Conservation (phyloP, 1,139 yeast species). For the Spathaspora sp. region DNA sequence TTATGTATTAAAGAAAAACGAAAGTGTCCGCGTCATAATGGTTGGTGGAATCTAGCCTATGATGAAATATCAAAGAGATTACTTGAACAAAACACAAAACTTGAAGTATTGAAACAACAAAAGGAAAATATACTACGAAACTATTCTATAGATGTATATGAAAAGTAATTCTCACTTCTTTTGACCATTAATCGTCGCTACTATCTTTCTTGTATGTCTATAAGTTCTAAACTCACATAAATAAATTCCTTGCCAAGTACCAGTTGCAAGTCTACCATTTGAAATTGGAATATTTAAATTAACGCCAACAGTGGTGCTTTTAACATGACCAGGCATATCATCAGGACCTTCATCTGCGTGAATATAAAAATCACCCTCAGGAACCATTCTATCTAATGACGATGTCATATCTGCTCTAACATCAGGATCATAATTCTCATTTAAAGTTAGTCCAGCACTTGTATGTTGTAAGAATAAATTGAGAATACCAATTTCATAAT, state of each 20-base stretch:
- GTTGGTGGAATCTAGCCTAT: slow-evolving; percentile 59
- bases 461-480: slow-evolving; percentile 76
- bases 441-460: slow-evolving; percentile 71
- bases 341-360: slow-evolving; percentile 80
- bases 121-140: slow-evolving; percentile 26
- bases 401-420: slow-evolving; percentile 68
- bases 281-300: slow-evolving; percentile 65
- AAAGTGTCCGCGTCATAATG: slow-evolving; percentile 64
- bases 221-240: slow-evolving; percentile 69
- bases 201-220: slow-evolving; percentile 61
- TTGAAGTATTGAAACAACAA: slow-evolving; percentile 23
- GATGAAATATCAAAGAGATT: slow-evolving; percentile 43
- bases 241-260: slow-evolving; percentile 87
- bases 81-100: slow-evolving; percentile 23
- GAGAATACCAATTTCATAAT: slow-evolving; percentile 62
- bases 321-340: slow-evolving; percentile 82
- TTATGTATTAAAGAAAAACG: slow-evolving; percentile 63
- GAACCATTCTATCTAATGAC: slow-evolving; percentile 64
- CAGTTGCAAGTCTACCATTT: slow-evolving; percentile 66
- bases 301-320: slow-evolving; percentile 65
- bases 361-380: slow-evolving; percentile 63
- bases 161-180: slow-evolving; percentile 22
- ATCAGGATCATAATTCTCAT: slow-evolving; percentile 80
- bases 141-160: slow-evolving; percentile 38
- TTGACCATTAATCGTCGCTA: slow-evolving; percentile 73